Percentiles rank a stretch among this genome's conserved stretches.
phyloP scores from a whole-genome alignment of 140 eudicot genomes.

The Cichorium intybus region DNA sequence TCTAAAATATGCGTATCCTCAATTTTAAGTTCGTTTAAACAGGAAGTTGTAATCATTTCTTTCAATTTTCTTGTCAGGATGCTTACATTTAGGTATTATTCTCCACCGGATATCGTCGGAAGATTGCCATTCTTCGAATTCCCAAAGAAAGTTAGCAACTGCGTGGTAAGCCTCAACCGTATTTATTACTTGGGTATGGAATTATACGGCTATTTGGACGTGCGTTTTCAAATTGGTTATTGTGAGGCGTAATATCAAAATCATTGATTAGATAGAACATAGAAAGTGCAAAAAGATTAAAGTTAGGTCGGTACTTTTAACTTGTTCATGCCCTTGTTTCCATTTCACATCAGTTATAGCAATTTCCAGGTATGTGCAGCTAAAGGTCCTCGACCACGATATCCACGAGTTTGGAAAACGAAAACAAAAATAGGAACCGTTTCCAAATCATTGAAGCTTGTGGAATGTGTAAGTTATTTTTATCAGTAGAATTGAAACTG shows the following conservation, averaged over 20 bases:
- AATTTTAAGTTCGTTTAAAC: neutral
- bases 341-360: constrained; percentile 9
- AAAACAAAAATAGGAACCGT: constrained; percentile 73
- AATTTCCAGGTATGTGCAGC: constrained; percentile 78
- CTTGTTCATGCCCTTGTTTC: neutral
- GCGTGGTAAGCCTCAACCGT: constrained; percentile 28
- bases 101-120: constrained; percentile 27
- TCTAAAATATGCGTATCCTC: neutral
- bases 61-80: constrained; percentile 30
- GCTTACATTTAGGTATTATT: constrained; percentile 48
- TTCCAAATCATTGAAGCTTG: constrained; percentile 83
- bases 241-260: neutral
- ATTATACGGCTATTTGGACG: neutral
- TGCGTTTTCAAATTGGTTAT: neutral
- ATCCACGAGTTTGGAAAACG: constrained; percentile 93
- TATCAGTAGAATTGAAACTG: constrained; percentile 4
- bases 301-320: neutral
- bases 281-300: neutral
- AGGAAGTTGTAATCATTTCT: neutral
- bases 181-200: neutral
- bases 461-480: constrained; percentile 74
- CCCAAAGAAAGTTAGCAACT: constrained; percentile 31
- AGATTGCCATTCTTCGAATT: constrained; percentile 31
- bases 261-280: neutral
- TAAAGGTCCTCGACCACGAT: constrained; percentile 96